A percentile compares a stretch with the other conserved stretches of the same genome.
Conservation (phyloP, 345 rosid species). For the Eucalyptus polyanthemos region DNA sequence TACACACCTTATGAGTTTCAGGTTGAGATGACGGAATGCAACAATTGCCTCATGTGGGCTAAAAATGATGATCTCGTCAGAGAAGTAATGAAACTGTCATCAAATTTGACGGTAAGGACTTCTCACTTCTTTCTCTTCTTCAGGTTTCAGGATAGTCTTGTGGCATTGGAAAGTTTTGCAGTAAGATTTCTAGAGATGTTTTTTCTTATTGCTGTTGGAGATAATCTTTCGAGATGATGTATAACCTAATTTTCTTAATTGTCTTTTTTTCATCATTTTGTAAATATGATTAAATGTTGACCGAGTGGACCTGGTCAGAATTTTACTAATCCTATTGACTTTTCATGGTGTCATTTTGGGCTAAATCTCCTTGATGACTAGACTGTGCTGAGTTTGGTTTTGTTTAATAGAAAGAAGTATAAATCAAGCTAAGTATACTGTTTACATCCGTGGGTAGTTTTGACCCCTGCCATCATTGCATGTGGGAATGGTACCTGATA, state of each 20-base stretch:
- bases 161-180: background rate
- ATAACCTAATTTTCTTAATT: background rate
- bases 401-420: background rate
- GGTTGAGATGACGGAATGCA: slow-evolving; percentile 47
- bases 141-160: background rate
- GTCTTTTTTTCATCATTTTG: background rate
- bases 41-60: slow-evolving; percentile 80
- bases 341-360: background rate
- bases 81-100: slow-evolving; percentile 52
- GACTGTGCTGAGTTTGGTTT: background rate
- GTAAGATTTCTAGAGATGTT: background rate
- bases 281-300: background rate
- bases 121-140: background rate
- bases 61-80: slow-evolving; percentile 77
- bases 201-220: background rate
- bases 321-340: background rate
- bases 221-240: background rate
- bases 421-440: background rate
- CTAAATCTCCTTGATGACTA: background rate
- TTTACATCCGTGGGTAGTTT: background rate
- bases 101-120: slow-evolving; percentile 35
- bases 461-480: background rate
- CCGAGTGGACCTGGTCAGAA: background rate
- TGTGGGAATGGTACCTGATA: background rate
- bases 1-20: slow-evolving; percentile 9